These are phyloP conservation scores for Deinandra increscens DNA, from an alignment of 129 eudicot genomes.

Conservation along the genomic window DNA sequence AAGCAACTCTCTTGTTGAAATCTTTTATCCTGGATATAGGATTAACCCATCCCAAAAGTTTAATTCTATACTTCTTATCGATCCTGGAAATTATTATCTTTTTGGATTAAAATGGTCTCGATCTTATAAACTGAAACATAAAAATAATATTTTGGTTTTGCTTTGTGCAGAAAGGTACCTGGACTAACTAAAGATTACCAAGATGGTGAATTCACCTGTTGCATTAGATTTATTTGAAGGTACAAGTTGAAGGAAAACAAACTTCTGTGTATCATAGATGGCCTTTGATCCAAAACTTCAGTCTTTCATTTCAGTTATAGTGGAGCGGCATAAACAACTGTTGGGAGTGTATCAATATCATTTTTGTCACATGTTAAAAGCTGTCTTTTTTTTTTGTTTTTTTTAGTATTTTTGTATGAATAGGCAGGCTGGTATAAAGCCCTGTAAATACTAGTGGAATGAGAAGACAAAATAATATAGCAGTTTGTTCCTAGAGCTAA, in stretches of 20 bases:
- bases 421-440: neutral
- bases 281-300: slow-evolving; percentile 24
- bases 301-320: slow-evolving; percentile 20
- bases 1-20: neutral
- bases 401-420: slow-evolving; percentile 1
- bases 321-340: slow-evolving; percentile 23
- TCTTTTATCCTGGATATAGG: neutral
- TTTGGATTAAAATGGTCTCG: neutral
- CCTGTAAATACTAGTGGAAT: slow-evolving; percentile 25
- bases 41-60: neutral
- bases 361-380: slow-evolving; percentile 24
- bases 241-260: slow-evolving; percentile 33
- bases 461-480: slow-evolving; percentile 14
- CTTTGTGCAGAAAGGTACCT: slow-evolving; percentile 39
- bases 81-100: no score
- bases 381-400: slow-evolving; percentile 7
- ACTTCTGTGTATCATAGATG: slow-evolving; percentile 28
- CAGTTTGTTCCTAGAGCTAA: neutral
- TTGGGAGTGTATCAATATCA: slow-evolving; percentile 27
- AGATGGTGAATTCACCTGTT: slow-evolving; percentile 46
- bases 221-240: slow-evolving; percentile 21
- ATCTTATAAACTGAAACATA: neutral
- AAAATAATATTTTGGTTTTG: neutral
- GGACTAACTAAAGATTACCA: slow-evolving; percentile 36
- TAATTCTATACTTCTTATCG: neutral